Percentiles rank a stretch among this genome's conserved stretches.
These are phyloP conservation scores for Mortierella sp. DNA, from an alignment of 371 early-diverging fungal species.

Conservation along the genomic window DNA sequence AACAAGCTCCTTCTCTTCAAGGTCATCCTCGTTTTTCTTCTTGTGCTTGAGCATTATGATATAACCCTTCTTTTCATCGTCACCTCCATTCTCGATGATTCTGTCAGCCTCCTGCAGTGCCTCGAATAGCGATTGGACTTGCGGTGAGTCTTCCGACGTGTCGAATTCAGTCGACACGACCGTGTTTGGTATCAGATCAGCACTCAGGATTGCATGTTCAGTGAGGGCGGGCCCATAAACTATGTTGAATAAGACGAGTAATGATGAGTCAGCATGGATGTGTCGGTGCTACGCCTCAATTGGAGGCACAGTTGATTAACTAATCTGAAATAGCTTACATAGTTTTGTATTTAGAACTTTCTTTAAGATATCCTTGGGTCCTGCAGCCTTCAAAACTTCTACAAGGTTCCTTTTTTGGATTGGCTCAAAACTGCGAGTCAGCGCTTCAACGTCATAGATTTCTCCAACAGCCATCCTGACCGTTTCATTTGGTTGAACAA, in stretches of 20 bases:
- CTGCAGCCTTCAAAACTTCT: constrained; percentile 66
- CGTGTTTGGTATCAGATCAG: constrained; percentile 77
- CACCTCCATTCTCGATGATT: constrained; percentile 66
- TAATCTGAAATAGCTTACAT: constrained; percentile 56
- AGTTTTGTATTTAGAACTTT: constrained; percentile 81
- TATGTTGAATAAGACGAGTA: constrained; percentile 1
- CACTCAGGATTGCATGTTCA: constrained; percentile 85
- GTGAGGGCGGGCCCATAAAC: constrained; percentile 91
- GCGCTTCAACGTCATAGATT: constrained; percentile 69
- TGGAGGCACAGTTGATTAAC: background rate
- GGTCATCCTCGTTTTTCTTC: constrained; percentile 59
- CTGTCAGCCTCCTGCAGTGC: constrained; percentile 69
- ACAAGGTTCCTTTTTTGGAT: constrained; percentile 70
- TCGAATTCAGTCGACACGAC: constrained; percentile 69
- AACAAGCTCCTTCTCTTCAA: constrained; percentile 61
- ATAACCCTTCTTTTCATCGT: constrained; percentile 65
- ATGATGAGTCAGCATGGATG: background rate
- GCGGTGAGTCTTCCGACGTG: constrained; percentile 62
- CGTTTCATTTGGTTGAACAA: constrained; percentile 85
- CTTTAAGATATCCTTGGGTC: constrained; percentile 81
- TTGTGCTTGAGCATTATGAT: constrained; percentile 68
- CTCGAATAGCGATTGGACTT: constrained; percentile 51
- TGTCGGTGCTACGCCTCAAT: no score
- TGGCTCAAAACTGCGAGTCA: constrained; percentile 71
- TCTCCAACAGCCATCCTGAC: constrained; percentile 86